These are phyloP conservation scores for Ceratobasidium sp. DNA, from an alignment of 1,284 basidiomycete genomes.

Conservation along the genomic window DNA sequence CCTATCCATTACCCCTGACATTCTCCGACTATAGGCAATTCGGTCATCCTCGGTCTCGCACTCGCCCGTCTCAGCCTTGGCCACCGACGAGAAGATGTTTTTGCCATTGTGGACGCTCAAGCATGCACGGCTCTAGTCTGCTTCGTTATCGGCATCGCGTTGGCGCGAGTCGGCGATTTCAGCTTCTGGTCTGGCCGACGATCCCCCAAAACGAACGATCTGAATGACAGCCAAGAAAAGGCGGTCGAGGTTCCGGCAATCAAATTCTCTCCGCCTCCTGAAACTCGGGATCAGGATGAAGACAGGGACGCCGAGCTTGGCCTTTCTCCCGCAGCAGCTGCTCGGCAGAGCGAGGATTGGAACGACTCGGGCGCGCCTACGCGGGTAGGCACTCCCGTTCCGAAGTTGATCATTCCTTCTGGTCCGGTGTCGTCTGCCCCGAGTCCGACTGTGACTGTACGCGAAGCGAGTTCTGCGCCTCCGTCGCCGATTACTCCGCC, in stretches of 20 bases:
- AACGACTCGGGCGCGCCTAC: slow-evolving; percentile 31
- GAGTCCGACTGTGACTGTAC: background rate
- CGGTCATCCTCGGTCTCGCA: slow-evolving; percentile 31
- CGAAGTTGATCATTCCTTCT: slow-evolving; percentile 6
- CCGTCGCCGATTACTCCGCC: background rate
- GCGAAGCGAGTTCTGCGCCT: background rate
- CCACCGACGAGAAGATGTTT: slow-evolving; percentile 20
- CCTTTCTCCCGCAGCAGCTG: background rate
- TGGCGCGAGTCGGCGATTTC: slow-evolving; percentile 31
- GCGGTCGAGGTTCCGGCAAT: slow-evolving; percentile 1
- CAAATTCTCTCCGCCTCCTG: background rate
- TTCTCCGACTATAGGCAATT: slow-evolving; percentile 24
- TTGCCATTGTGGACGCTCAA: slow-evolving; percentile 34
- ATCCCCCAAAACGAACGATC: background rate
- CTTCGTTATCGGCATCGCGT: slow-evolving; percentile 33
- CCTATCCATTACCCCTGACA: slow-evolving; percentile 13
- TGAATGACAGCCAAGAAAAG: background rate
- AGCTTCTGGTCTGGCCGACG: slow-evolving; percentile 9
- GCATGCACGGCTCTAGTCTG: slow-evolving; percentile 22
- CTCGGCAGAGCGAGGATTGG: slow-evolving; percentile 14
- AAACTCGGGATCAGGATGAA: background rate
- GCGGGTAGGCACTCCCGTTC: slow-evolving; percentile 33
- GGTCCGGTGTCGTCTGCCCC: background rate
- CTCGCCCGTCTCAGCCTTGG: slow-evolving; percentile 31
- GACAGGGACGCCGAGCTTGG: slow-evolving; percentile 3